Percentiles rank a stretch among this genome's conserved stretches.
Conservation (phyloP, 495 filamentous ascomycete species). For the Xylaria grammica region DNA sequence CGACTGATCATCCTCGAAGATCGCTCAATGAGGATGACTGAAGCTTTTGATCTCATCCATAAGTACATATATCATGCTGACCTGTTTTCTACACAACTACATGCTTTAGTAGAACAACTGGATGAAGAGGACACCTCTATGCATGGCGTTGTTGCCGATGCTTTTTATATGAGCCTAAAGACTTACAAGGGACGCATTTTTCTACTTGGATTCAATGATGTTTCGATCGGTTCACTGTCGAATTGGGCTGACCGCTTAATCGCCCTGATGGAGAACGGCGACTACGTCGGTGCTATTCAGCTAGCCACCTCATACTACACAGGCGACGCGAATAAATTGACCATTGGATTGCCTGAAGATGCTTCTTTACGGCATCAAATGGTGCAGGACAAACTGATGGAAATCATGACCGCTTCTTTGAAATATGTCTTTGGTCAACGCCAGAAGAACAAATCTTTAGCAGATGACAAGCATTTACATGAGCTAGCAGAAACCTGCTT, state of each 20-base stretch:
- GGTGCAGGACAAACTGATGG: constrained; percentile 85
- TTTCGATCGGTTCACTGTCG: constrained; percentile 86
- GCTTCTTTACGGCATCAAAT: constrained; percentile 73
- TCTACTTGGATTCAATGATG: constrained; percentile 85
- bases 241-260: constrained; percentile 99
- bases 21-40: constrained; percentile 82
- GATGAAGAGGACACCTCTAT: constrained; percentile 87
- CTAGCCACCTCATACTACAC: constrained; percentile 91
- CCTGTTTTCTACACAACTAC: constrained; percentile 82
- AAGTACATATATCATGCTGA: constrained; percentile 93
- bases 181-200: constrained; percentile 94
- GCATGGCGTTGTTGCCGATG: constrained; percentile 96
- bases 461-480: constrained; percentile 66
- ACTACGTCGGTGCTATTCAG: constrained; percentile 87
- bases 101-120: constrained; percentile 81
- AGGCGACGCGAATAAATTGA: constrained; percentile 86
- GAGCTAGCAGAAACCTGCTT: constrained; percentile 86
- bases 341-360: constrained; percentile 91
- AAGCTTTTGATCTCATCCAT: constrained; percentile 89
- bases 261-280: constrained; percentile 92
- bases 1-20: constrained; percentile 92
- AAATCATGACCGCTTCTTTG: constrained; percentile 93
- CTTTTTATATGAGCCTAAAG: constrained; percentile 96
- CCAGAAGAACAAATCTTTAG: constrained; percentile 55
- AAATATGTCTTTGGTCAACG: constrained; percentile 81